Evolutionary conservation across 371 early-diverging fungal genomes (phyloP), one percentile per base, ranked within the genome.

Genomic region (Apophysomyces sp.): DNA sequence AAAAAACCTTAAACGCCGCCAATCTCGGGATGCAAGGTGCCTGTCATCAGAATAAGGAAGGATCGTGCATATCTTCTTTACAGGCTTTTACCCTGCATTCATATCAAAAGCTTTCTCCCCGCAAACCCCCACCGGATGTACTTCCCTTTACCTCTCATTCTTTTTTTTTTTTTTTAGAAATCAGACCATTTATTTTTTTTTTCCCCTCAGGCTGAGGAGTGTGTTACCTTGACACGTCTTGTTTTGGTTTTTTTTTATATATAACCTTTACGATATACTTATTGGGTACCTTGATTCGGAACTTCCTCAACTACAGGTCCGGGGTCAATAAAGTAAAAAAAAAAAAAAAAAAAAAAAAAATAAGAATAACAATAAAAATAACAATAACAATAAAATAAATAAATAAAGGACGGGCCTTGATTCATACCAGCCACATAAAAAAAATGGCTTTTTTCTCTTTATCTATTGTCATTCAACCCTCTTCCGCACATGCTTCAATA

Each of bases 21-120:
- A 16, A 26, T 44, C 49, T 44, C 49, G 49, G 49, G 24, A 44
- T 16, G 21, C 24, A 21, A 44, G 49, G 6, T 44, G 16, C 27
- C 21, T 44, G 49, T 44, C 49, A 44, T 44, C 49, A 44, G 21
- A 44, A 44, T 44, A 44, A 44, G 49, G 49, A 44, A 44, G 49
- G 21, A 44, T 44, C 49, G 49, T 44, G 49, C 49, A 44, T 44
- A 44, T 4, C 34, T 34, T 18, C 49, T 21, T 44, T 9, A 44
- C 49, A 44, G 21, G 21, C 6, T 6, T 11, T 9, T 44, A 21
- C 21, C 27, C 49, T 21, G 49, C 49, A 44, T 44, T 7, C 6
- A 44, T 11, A 4, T 44, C 3, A 18, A 21, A 21, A 4, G 4
- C 21, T 21, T 44, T 44, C 49, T 44, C 49, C 49, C 49, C 49